Evolutionary conservation across 208 protist genomes (phyloP), one percentile per base, ranked within the genome.

Genomic region (Leptomonas seymouri): DNA sequence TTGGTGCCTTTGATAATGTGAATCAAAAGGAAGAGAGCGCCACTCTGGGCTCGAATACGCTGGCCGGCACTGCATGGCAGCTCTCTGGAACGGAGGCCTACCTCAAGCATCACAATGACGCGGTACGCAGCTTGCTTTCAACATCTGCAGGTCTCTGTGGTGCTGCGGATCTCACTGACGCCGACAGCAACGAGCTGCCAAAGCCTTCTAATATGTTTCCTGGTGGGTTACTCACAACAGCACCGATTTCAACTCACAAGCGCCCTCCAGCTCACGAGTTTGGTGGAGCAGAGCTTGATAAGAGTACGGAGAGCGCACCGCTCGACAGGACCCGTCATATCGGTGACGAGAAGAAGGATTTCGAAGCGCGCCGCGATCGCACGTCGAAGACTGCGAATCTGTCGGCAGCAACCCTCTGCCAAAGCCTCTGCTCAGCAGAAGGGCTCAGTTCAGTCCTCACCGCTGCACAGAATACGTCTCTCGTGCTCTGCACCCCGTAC

Each of bases 401-500:
- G 27, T 42, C 71, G 14, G 62, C 71, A 0, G 71, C 71, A n/a
- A 76, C 71, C 18, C 63, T 76, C 0, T 70, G 53, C 36, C 71
- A 76, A 30, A 42, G 21, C 44, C 45, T 69, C 30, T 46, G 42
- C 21, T 23, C 14, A 30, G 51, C 23, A 56, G 11, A 2, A 53
- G 2, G 7, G 3, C 11, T 5, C 44, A 48, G 12, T 4, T 4
- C 16, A 16, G 44, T 16, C 44, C 2, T 9, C 21, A 16, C 25
- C 18, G 25, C 57, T 15, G 42, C 9, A 41, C 1, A 16, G 3
- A 31, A 49, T 36, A n/a, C 21, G 27, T 20, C 16, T 86, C 60
- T 98, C n/a, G 61, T 97, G 23, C 71, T 90, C 12, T 96, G 90
- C 67, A 81, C 90, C 23, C 96, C 96, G 21, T 83, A 97, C 49